A percentile compares a stretch with the other conserved stretches of the same genome.
These are phyloP conservation scores for Citrullus mucosospermus DNA, from an alignment of 306 rosid species.

Conservation along the genomic window DNA sequence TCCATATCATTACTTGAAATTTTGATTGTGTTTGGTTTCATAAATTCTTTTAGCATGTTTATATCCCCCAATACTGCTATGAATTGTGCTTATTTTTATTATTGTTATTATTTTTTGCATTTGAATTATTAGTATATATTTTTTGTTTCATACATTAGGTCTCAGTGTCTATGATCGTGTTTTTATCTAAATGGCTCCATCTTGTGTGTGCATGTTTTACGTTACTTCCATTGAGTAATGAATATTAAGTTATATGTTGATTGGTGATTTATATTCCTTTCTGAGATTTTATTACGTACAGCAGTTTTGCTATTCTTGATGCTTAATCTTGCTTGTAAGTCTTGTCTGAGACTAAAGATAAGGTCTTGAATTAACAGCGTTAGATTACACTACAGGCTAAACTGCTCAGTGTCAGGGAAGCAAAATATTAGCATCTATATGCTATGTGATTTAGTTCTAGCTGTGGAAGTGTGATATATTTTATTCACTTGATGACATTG, in stretches of 20 bases:
- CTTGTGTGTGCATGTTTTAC: neutral
- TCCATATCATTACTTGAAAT: neutral
- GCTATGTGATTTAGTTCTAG: neutral
- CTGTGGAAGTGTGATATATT: neutral
- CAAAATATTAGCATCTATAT: neutral
- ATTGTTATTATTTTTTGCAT: neutral
- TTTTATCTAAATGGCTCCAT: neutral
- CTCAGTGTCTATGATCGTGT: neutral
- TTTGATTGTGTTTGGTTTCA: neutral
- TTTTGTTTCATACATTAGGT: neutral
- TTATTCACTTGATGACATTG: neutral
- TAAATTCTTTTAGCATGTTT: neutral
- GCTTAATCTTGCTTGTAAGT: neutral
- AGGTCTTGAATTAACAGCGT: neutral
- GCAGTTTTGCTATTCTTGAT: neutral
- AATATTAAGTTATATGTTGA: neutral
- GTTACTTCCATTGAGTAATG: neutral
- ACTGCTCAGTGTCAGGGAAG: slow-evolving; percentile 2
- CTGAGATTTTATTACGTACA: neutral
- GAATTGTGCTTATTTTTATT: neutral
- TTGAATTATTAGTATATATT: neutral
- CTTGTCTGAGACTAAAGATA: neutral
- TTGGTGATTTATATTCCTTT: neutral
- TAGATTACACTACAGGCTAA: neutral
- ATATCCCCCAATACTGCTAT: neutral